These are phyloP conservation scores for Trichosporon asahii DNA, from an alignment of 1,284 basidiomycete genomes.

Conservation along the genomic window DNA sequence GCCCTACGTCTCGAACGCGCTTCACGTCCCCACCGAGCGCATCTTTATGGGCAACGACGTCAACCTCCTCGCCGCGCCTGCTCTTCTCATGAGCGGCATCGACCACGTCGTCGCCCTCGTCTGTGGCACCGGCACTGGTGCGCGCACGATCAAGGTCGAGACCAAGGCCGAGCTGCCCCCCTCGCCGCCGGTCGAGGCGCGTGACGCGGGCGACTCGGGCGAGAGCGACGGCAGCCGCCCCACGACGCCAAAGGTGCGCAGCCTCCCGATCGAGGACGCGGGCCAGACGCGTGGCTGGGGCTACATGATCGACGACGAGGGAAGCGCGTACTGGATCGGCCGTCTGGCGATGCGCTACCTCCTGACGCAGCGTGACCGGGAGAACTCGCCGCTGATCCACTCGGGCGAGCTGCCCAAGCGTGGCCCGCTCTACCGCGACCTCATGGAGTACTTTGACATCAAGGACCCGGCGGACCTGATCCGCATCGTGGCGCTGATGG, in stretches of 20 bases:
- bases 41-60: constrained; percentile 45
- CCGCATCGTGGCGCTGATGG: constrained; percentile 34
- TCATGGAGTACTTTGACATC: constrained; percentile 40
- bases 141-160: constrained; percentile 35
- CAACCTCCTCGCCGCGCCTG: constrained; percentile 46
- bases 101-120: constrained; percentile 41
- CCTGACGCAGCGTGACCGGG: constrained; percentile 34
- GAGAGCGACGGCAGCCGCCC: background rate
- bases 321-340: constrained; percentile 45
- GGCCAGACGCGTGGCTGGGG: constrained; percentile 44
- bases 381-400: constrained; percentile 32
- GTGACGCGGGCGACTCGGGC: background rate
- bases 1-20: constrained; percentile 23
- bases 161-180: constrained; percentile 15
- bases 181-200: constrained; percentile 15
- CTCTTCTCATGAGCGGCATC: constrained; percentile 30
- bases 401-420: constrained; percentile 22
- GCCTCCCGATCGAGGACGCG: constrained; percentile 38
- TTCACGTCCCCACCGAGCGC: constrained; percentile 23
- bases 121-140: constrained; percentile 44
- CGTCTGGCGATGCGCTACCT: constrained; percentile 41
- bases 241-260: background rate
- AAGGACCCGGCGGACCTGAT: constrained; percentile 40
- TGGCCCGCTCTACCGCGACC: constrained; percentile 37
- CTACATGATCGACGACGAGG: constrained; percentile 47